Conservation (phyloP, 2,329 filamentous ascomycete genomes). For the Paraconiothyrium brasiliense region DNA sequence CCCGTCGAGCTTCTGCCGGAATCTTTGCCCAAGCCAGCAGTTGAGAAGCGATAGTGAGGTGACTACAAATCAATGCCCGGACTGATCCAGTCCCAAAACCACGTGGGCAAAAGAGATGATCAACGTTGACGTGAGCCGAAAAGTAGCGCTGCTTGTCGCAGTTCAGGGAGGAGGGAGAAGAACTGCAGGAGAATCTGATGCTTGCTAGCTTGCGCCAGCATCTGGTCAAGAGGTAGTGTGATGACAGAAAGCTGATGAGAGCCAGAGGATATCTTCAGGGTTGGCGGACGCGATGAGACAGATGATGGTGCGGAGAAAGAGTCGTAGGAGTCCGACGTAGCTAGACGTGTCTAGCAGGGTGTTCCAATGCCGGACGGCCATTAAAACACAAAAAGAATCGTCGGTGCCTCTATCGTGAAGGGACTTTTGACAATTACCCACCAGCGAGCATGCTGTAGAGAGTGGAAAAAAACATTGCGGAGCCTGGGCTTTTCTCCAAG, state of each 20-base stretch:
- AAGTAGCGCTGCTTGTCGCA: slow-evolving; percentile 32
- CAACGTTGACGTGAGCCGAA: slow-evolving; percentile 40
- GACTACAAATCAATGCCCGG: slow-evolving; percentile 25
- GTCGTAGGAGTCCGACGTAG: slow-evolving; percentile 10
- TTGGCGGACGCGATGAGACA: slow-evolving; percentile 5
- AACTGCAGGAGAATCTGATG: slow-evolving; percentile 25
- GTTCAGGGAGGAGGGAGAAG: slow-evolving; percentile 34
- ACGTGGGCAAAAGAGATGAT: slow-evolving; percentile 36
- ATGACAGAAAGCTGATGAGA: slow-evolving; percentile 10
- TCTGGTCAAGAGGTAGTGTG: not conserved
- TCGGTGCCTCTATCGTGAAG: slow-evolving; percentile 23
- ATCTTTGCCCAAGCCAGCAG: slow-evolving; percentile 1
- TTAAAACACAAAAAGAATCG: slow-evolving; percentile 16
- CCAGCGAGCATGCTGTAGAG: slow-evolving; percentile 24
- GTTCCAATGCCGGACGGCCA: slow-evolving; percentile 9
- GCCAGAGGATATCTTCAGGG: slow-evolving; percentile 12
- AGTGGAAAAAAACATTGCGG: slow-evolving; percentile 19
- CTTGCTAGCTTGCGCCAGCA: slow-evolving; percentile 13
- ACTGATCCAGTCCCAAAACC: slow-evolving; percentile 39
- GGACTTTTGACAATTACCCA: slow-evolving; percentile 26
- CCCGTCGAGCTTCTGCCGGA: slow-evolving; percentile 5
- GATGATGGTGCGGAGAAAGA: slow-evolving; percentile 11
- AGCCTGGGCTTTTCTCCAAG: slow-evolving; percentile 21
- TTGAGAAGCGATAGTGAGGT: slow-evolving; percentile 11
- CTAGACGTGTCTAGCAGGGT: slow-evolving; percentile 15